These are phyloP conservation scores for Bombardia bombarda DNA, from an alignment of 495 filamentous ascomycete genomes.

Conservation along the genomic window DNA sequence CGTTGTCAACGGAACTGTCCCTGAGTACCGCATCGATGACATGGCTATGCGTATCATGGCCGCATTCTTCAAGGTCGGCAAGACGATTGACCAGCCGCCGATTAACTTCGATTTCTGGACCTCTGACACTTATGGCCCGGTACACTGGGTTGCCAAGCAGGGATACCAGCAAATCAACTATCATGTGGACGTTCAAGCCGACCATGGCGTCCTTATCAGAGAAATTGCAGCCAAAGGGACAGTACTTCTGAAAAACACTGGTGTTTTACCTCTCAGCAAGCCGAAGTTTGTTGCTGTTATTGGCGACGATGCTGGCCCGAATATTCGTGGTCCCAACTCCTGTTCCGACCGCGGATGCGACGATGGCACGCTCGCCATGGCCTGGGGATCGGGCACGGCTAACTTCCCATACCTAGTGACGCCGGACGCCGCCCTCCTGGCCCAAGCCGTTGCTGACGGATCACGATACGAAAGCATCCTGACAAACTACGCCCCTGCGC, in stretches of 20 bases:
- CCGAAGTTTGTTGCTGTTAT: constrained; percentile 75
- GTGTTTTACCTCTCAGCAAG: constrained; percentile 66
- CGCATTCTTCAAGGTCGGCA: constrained; percentile 84
- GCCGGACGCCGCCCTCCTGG: constrained; percentile 77
- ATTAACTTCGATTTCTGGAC: constrained; percentile 91
- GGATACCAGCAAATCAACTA: constrained; percentile 67
- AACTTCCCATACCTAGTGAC: constrained; percentile 90
- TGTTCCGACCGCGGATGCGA: constrained; percentile 78
- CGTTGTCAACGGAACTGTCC: constrained; percentile 84
- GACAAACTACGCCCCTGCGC: constrained; percentile 56
- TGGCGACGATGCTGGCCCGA: constrained; percentile 74
- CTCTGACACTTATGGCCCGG: constrained; percentile 59
- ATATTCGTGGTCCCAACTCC: constrained; percentile 73
- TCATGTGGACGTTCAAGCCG: constrained; percentile 73
- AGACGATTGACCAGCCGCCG: constrained; percentile 50
- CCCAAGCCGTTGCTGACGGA: constrained; percentile 53
- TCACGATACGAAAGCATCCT: constrained; percentile 65
- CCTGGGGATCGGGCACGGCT: constrained; percentile 84
- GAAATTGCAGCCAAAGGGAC: constrained; percentile 68
- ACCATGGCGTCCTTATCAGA: constrained; percentile 66
- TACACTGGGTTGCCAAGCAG: constrained; percentile 52
- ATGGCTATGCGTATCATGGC: constrained; percentile 92
- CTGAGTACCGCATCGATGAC: constrained; percentile 86
- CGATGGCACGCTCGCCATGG: constrained; percentile 84
- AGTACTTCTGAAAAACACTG: constrained; percentile 82